Base-by-base conservation (phyloP, 345 rosid genomes). In the Laguncularia racemosa region DNA sequence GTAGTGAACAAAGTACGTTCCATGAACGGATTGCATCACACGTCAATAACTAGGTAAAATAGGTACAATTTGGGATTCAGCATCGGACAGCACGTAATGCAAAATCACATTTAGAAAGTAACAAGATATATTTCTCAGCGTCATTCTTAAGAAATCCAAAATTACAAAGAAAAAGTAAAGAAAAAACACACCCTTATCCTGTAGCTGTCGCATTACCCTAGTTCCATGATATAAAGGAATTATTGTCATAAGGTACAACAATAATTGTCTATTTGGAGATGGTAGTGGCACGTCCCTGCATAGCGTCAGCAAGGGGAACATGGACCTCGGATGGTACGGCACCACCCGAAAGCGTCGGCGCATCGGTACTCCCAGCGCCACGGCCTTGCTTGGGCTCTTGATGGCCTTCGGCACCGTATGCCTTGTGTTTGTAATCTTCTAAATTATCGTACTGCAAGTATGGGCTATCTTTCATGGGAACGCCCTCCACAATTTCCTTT, bases 331-430 rank as follows among this genome's bases (percentile, higher is more conserved):
- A 48, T 44, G 75, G 49, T 44, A 73, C 62, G 16, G 76, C 23
- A 14, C 54, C 73, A 13, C 84, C 84, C 0, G 92, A 63, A 59
- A 69, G 84, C 65, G 88, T 81, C 20, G 96, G 86, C 21, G 90
- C 86, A 45, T 83, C 96, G 60, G 88, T 83, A 66, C 81, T 40
- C n/a, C 84, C 83, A 44, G 80, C 84, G 2, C 88, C 88, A 0
- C 68, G 81, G 63, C 86, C 84, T 18, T 78, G 52, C 53, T 67
- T 68, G 6, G 85, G 83, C n/a, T 76, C 67, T 16, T 46, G 70
- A 58, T 81, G 92, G 21, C 92, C 90, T 66, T 83, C 51, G 3
- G 84, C 70, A 61, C 88, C 86, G 60, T 85, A 88, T 1, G 67
- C 88, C 64, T 44, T 52, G 16, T 44, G 75, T 67, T 82, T 76